Conservation (phyloP, 2,329 filamentous ascomycete genomes). For the Neofusicoccum sp. region DNA sequence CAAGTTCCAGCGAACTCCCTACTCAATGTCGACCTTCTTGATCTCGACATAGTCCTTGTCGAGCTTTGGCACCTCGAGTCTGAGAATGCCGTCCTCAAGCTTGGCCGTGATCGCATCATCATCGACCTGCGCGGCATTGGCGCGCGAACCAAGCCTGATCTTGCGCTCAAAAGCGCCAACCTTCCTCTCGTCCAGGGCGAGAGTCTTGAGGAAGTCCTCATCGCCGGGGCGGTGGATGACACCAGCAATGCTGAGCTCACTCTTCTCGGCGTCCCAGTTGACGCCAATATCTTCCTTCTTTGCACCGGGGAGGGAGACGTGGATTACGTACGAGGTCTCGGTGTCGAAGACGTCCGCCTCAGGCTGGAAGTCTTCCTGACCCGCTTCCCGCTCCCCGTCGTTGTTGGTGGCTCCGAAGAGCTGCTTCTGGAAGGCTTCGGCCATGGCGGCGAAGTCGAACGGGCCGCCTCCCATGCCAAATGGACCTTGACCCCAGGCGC, state of each 20-base stretch:
- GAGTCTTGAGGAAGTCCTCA: constrained; percentile 63
- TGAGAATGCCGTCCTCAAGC: constrained; percentile 74
- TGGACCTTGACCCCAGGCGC: constrained; percentile 27
- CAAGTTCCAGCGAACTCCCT: constrained; percentile 21
- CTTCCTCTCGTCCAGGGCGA: constrained; percentile 65
- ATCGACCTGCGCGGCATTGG: constrained; percentile 62
- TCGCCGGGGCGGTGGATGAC: constrained; percentile 70
- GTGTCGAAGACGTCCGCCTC: constrained; percentile 77
- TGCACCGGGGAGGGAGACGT: constrained; percentile 72
- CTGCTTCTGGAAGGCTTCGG: constrained; percentile 24
- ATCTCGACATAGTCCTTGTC: constrained; percentile 63
- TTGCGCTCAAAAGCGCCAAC: constrained; percentile 73
- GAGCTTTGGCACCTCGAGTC: constrained; percentile 73
- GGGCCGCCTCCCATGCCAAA: constrained; percentile 25
- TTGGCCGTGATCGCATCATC: constrained; percentile 67
- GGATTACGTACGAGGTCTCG: constrained; percentile 60
- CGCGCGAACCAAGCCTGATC: constrained; percentile 58
- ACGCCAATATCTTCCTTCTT: constrained; percentile 76
- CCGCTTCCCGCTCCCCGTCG: constrained; percentile 22
- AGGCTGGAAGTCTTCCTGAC: constrained; percentile 53
- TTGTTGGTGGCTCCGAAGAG: constrained; percentile 35
- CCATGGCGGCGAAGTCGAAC: constrained; percentile 30
- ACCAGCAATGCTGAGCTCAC: constrained; percentile 65
- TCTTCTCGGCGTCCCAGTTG: constrained; percentile 70
- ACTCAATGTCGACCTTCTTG: constrained; percentile 53